Conservation (phyloP, 2,329 filamentous ascomycete species). For the Cryoendolithus antarcticus region DNA sequence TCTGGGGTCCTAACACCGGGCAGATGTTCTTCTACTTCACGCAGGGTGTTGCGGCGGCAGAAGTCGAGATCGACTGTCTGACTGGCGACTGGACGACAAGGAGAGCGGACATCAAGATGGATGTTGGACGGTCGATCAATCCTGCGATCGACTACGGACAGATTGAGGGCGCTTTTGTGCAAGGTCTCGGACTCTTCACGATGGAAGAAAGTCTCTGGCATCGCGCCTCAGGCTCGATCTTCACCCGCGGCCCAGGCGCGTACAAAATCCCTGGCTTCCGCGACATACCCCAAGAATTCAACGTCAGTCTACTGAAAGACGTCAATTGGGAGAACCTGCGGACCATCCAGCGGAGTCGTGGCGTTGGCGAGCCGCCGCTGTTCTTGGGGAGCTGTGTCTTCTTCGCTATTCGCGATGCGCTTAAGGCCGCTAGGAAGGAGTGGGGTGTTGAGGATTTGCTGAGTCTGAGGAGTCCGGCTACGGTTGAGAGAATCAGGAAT, state of each 20-base stretch:
- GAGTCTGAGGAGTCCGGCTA: conserved; percentile 65
- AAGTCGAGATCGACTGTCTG: conserved; percentile 86
- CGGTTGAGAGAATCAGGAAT: conserved; percentile 68
- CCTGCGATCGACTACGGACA: conserved; percentile 71
- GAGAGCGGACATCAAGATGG: conserved; percentile 93
- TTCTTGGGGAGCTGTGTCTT: conserved; percentile 81
- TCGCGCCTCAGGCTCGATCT: conserved; percentile 53
- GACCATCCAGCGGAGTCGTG: conserved; percentile 71
- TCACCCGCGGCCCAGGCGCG: conserved; percentile 51
- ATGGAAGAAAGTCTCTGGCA: conserved; percentile 62
- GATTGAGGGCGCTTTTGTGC: conserved; percentile 71
- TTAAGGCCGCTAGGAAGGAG: conserved; percentile 60
- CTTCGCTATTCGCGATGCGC: conserved; percentile 76
- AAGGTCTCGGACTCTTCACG: conserved; percentile 70
- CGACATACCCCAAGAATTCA: conserved; percentile 78
- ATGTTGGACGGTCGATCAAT: conserved; percentile 73
- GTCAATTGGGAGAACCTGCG: conserved; percentile 79
- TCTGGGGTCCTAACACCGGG: conserved; percentile 80
- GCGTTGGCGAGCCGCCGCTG: conserved; percentile 60
- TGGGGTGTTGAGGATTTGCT: conserved; percentile 58
- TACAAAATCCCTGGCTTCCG: conserved; percentile 90
- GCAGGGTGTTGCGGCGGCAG: conserved; percentile 80
- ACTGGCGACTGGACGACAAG: conserved; percentile 89
- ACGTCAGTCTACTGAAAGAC: conserved; percentile 72
- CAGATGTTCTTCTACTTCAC: conserved; percentile 99